A percentile compares a stretch with the other conserved stretches of the same genome.
phyloP scores from a whole-genome alignment of 2,329 filamentous ascomycete species.

The Phialophora chinensis region DNA sequence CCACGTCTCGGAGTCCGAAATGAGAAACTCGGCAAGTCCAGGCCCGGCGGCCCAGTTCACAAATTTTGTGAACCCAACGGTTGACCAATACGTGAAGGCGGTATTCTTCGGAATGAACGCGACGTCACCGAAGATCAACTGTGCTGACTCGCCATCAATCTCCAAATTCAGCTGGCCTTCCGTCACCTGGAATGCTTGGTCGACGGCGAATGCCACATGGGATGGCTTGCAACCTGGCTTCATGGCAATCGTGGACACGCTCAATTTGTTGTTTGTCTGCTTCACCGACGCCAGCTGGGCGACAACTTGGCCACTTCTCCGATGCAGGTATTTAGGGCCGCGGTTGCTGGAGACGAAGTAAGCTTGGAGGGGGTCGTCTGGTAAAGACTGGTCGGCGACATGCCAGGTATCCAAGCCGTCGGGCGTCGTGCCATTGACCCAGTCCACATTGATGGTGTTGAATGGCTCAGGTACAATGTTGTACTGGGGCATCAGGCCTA shows the following conservation, averaged over 20 bases:
- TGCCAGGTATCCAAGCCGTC: constrained; percentile 35
- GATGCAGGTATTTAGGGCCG: constrained; percentile 35
- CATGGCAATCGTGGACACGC: constrained; percentile 31
- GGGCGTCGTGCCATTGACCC: constrained; percentile 32
- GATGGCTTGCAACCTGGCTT: constrained; percentile 19
- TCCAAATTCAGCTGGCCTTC: constrained; percentile 33
- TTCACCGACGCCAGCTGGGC: constrained; percentile 28
- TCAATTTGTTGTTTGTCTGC: constrained; percentile 30
- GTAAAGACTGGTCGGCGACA: constrained; percentile 28
- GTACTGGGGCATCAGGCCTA: constrained; percentile 31
- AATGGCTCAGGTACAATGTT: constrained; percentile 30
- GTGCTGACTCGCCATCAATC: constrained; percentile 27
- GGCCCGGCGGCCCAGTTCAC: constrained; percentile 29
- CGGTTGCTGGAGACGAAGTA: constrained; percentile 37
- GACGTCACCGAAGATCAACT: constrained; percentile 33
- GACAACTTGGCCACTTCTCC: constrained; percentile 23
- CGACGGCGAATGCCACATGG: constrained; percentile 17
- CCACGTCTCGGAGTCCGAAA: constrained; percentile 25
- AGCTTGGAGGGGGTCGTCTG: constrained; percentile 21
- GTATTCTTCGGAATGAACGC: constrained; percentile 34
- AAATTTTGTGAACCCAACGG: constrained; percentile 33
- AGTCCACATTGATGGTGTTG: constrained; percentile 34
- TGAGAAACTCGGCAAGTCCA: constrained; percentile 30
- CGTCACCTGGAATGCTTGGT: constrained; percentile 35
- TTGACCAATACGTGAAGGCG: constrained; percentile 32